Percentiles rank a stretch among this genome's conserved stretches.
These are phyloP conservation scores for Alternaria novae-zelandiae DNA, from an alignment of 2,329 filamentous ascomycete species.

Conservation along the genomic window DNA sequence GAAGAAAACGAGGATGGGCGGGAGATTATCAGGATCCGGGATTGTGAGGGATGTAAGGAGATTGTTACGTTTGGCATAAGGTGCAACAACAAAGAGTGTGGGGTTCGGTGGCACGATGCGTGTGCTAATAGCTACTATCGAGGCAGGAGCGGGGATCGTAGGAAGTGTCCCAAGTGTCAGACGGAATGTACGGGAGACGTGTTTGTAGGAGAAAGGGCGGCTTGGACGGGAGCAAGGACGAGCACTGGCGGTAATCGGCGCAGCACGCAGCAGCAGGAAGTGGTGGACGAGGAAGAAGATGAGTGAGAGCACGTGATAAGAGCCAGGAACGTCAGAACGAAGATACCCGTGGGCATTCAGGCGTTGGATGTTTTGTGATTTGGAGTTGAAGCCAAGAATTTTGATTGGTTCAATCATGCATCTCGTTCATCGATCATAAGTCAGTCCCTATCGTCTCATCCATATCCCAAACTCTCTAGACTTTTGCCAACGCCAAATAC, in stretches of 20 bases:
- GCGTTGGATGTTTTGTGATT: background rate
- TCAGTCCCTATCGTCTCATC: background rate
- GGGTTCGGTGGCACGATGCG: conserved; percentile 41
- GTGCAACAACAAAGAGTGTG: conserved; percentile 38
- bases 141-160: conserved; percentile 14
- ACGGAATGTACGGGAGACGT: conserved; percentile 58
- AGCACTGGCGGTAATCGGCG: conserved; percentile 9
- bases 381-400: background rate
- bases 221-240: conserved; percentile 15
- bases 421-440: background rate
- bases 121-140: conserved; percentile 44
- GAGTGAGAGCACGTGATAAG: conserved; percentile 8
- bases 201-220: conserved; percentile 45
- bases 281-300: conserved; percentile 8
- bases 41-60: conserved; percentile 86
- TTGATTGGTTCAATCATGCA: background rate
- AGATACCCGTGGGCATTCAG: conserved; percentile 3
- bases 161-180: conserved; percentile 43
- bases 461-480: background rate
- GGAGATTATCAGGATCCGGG: conserved; percentile 71
- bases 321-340: background rate
- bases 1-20: conserved; percentile 58
- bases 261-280: background rate
- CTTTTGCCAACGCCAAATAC: conserved; percentile 1
- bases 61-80: conserved; percentile 73